phyloP scores from a whole-genome alignment of 2,329 filamentous ascomycete genomes.

The Plectosphaerella plurivora region DNA sequence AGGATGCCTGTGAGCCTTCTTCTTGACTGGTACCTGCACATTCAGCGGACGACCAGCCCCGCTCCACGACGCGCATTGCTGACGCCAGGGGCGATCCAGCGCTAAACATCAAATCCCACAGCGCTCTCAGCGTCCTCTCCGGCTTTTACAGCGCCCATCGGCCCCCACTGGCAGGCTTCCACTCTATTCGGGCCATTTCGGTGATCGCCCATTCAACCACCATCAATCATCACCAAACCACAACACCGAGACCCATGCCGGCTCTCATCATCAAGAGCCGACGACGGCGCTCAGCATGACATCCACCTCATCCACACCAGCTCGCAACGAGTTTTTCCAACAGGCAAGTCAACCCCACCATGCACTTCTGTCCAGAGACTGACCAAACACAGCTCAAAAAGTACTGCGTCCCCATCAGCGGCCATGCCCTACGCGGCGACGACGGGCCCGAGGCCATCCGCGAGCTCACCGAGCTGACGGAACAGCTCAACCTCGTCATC shows the following conservation, averaged over 20 bases:
- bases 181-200: too few relatives aligned
- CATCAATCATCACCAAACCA: too few relatives aligned
- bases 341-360: slow-evolving; percentile 17
- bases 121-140: too few relatives aligned
- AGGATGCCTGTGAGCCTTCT: too few relatives aligned
- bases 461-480: slow-evolving; percentile 40
- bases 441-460: slow-evolving; percentile 34
- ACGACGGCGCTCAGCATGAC: slow-evolving; percentile 5
- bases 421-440: slow-evolving; percentile 46
- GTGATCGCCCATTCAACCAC: neutral
- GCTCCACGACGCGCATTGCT: too few relatives aligned
- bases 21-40: too few relatives aligned
- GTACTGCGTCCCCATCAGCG: slow-evolving; percentile 55
- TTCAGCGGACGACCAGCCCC: too few relatives aligned
- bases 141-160: too few relatives aligned
- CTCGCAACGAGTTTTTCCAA: slow-evolving; percentile 30
- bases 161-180: too few relatives aligned
- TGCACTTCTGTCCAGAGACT: slow-evolving; percentile 4
- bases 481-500: slow-evolving; percentile 42
- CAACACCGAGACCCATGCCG: neutral
- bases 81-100: too few relatives aligned
- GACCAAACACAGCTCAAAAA: slow-evolving; percentile 50
- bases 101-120: too few relatives aligned
- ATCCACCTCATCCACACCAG: slow-evolving; percentile 4
- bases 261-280: neutral